phyloP scores from a whole-genome alignment of 1,284 basidiomycete genomes.

The Rhodotorula sp. region DNA sequence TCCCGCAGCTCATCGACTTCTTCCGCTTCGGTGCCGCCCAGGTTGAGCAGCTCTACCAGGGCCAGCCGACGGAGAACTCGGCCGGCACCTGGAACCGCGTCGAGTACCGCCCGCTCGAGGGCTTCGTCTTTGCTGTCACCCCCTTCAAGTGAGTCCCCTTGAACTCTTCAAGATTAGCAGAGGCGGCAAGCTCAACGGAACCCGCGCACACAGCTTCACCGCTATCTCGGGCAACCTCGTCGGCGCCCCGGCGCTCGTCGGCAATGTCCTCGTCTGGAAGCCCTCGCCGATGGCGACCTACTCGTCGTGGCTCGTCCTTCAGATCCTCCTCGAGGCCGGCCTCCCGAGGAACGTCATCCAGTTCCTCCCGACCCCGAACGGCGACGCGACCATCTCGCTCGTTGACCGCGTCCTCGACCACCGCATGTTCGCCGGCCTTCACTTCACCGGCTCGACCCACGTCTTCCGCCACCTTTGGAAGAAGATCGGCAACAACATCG shows the following conservation, averaged over 20 bases:
- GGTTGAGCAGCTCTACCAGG: constrained; percentile 88
- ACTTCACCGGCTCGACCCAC: constrained; percentile 95
- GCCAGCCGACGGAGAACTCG: constrained; percentile 86
- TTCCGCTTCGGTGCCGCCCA: constrained; percentile 95
- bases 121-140: constrained; percentile 94
- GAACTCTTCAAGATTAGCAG: background rate
- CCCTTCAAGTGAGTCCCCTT: constrained; percentile 84
- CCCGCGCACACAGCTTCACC: constrained; percentile 56
- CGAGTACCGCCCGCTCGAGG: constrained; percentile 95
- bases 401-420: constrained; percentile 75
- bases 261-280: constrained; percentile 97
- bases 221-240: constrained; percentile 91
- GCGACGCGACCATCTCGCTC: constrained; percentile 51
- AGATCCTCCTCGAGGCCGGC: constrained; percentile 92
- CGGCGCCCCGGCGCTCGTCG: constrained; percentile 84
- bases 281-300: constrained; percentile 93
- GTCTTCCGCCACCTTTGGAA: constrained; percentile 97
- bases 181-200: background rate
- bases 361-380: constrained; percentile 70
- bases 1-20: constrained; percentile 79
- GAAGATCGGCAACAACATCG: constrained; percentile 85
- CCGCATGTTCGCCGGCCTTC: constrained; percentile 80
- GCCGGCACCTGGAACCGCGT: constrained; percentile 92
- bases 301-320: constrained; percentile 89
- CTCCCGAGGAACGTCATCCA: constrained; percentile 94